Conservation (phyloP, 345 rosid genomes). For the Ricinus communis region DNA sequence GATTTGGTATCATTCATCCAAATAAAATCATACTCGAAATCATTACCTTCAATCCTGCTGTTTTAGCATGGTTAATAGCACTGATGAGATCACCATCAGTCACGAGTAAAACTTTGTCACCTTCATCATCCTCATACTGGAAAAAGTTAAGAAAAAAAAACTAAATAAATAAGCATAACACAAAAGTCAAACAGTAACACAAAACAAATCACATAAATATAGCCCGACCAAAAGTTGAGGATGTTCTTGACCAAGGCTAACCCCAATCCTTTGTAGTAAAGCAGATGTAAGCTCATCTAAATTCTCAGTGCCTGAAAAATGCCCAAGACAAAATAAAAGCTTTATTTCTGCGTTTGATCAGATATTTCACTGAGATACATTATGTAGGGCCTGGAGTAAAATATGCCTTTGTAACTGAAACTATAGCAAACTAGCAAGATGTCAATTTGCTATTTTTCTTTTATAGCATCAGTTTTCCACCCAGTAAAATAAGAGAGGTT, state of each 20-base stretch:
- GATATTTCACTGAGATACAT: not conserved
- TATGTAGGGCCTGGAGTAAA: not conserved
- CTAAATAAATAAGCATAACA: not conserved
- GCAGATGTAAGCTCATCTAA: constrained; percentile 68
- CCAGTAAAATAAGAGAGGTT: too few relatives aligned
- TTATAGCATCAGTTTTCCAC: too few relatives aligned
- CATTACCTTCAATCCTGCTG: constrained; percentile 66
- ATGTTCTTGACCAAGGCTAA: constrained; percentile 36
- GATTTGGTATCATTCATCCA: not conserved
- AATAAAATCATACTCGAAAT: not conserved
- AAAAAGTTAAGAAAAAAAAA: not conserved
- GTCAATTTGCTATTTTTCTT: too few relatives aligned
- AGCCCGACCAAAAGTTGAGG: constrained; percentile 68
- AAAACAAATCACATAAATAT: constrained; percentile 3
- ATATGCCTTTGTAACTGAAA: constrained; percentile 2
- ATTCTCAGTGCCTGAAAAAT: constrained; percentile 52
- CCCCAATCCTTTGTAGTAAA: constrained; percentile 69
- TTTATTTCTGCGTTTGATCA: not conserved
- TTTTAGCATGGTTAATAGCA: constrained; percentile 68
- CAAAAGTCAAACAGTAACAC: not conserved
- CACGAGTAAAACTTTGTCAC: constrained; percentile 78
- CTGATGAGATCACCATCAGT: constrained; percentile 71
- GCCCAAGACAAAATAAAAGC: not conserved
- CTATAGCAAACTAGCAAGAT: not conserved
- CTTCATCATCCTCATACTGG: constrained; percentile 91